Conservation (phyloP, 2,329 filamentous ascomycete species). For the Aspergillus cejpii region DNA sequence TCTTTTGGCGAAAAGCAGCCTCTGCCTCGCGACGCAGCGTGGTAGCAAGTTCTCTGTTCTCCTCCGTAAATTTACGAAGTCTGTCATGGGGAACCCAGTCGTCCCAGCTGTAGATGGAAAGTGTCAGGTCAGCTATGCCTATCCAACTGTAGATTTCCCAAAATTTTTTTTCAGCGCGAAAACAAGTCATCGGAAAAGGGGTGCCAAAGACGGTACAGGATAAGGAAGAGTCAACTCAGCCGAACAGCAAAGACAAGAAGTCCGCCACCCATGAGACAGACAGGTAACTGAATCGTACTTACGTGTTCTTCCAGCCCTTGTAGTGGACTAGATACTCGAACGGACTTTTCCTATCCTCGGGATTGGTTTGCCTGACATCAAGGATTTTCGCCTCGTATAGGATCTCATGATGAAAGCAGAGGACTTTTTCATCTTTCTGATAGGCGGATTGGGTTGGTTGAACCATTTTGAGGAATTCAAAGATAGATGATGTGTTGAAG, state of each 20-base stretch:
- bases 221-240: not conserved
- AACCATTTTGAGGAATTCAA: constrained; percentile 52
- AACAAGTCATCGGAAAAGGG: too few species aligned
- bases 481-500: not conserved
- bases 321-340: constrained; percentile 93
- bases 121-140: constrained; percentile 9
- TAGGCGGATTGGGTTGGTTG: constrained; percentile 51
- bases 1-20: constrained; percentile 30
- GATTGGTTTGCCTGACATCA: constrained; percentile 60
- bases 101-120: constrained; percentile 63
- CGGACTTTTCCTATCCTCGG: constrained; percentile 62
- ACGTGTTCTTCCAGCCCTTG: constrained; percentile 98
- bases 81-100: constrained; percentile 95
- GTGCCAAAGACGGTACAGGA: not conserved
- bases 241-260: not conserved
- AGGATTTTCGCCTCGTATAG: constrained; percentile 96
- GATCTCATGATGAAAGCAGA: constrained; percentile 96
- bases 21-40: constrained; percentile 42
- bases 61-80: constrained; percentile 86
- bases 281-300: constrained; percentile 37
- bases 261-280: not conserved
- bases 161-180: too few species aligned
- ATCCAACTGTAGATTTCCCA: too few species aligned
- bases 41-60: constrained; percentile 80
- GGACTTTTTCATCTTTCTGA: constrained; percentile 76